Conservation (phyloP, 192 early-diverging fungal genomes). For the Coemansia sp. region DNA sequence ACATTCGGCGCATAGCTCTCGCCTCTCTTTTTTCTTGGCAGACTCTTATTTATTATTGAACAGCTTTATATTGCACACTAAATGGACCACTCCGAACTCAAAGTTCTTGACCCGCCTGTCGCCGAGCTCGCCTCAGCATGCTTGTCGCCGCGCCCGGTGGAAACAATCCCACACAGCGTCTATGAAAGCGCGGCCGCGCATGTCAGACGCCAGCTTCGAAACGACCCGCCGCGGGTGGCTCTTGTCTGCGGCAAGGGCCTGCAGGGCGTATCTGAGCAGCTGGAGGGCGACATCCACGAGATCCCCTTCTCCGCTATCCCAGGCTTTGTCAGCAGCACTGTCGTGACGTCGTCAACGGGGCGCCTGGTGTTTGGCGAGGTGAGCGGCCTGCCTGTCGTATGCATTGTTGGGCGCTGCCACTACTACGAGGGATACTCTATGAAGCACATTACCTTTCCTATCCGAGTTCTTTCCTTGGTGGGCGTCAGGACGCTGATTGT, state of each 20-base stretch:
- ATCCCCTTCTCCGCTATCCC: constrained; percentile 80
- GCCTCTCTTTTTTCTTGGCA: constrained; percentile 1
- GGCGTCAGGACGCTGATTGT: constrained; percentile 73
- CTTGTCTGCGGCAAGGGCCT: constrained; percentile 84
- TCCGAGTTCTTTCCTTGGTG: constrained; percentile 79
- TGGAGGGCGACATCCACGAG: constrained; percentile 57
- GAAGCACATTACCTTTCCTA: constrained; percentile 74
- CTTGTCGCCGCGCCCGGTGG: constrained; percentile 29
- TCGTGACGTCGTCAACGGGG: constrained; percentile 33
- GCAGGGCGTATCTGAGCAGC: constrained; percentile 69
- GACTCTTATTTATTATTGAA: too few species aligned
- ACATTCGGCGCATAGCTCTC: too few species aligned
- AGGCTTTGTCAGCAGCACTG: constrained; percentile 72
- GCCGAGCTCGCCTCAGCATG: not conserved
- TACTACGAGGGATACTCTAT: constrained; percentile 85
- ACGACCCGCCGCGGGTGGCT: constrained; percentile 58
- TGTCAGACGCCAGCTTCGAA: constrained; percentile 40
- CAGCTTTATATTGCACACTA: too few species aligned
- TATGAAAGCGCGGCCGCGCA: constrained; percentile 52
- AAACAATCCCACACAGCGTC: constrained; percentile 45
- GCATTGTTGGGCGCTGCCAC: constrained; percentile 88
- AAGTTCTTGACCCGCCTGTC: too few species aligned
- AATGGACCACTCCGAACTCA: too few species aligned
- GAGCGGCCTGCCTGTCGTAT: constrained; percentile 64
- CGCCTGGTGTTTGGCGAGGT: constrained; percentile 78